phyloP scores from a whole-genome alignment of 1,284 basidiomycete species.

The Neolentinus lepideus region DNA sequence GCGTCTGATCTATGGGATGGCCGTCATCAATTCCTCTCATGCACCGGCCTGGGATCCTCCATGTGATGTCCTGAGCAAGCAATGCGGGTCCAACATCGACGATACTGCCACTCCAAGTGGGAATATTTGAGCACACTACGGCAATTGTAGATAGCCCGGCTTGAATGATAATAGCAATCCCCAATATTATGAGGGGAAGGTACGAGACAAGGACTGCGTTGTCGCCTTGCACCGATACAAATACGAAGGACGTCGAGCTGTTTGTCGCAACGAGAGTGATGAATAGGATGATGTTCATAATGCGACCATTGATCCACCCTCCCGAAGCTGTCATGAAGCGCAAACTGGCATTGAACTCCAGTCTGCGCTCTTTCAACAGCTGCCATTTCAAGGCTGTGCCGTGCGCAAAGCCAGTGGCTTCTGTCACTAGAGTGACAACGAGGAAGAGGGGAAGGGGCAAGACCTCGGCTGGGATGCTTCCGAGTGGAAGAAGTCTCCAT shows the following conservation, averaged over 20 bases:
- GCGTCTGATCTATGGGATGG: background rate
- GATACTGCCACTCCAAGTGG: background rate
- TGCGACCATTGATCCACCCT: background rate
- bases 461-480: background rate
- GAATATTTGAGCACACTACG: background rate
- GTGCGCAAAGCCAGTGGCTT: background rate
- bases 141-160: background rate
- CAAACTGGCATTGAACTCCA: conserved; percentile 1
- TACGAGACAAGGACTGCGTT: background rate
- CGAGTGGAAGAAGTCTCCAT: background rate
- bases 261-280: background rate
- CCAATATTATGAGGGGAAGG: background rate
- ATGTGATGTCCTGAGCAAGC: background rate
- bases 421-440: background rate
- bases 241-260: background rate
- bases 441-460: background rate
- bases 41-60: background rate
- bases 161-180: background rate
- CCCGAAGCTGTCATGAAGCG: background rate
- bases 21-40: background rate
- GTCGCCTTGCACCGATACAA: background rate
- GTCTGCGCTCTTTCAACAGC: background rate
- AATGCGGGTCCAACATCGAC: background rate
- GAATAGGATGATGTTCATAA: background rate
- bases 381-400: background rate